phyloP scores from a whole-genome alignment of 495 filamentous ascomycete genomes.

The Tuber brumale region DNA sequence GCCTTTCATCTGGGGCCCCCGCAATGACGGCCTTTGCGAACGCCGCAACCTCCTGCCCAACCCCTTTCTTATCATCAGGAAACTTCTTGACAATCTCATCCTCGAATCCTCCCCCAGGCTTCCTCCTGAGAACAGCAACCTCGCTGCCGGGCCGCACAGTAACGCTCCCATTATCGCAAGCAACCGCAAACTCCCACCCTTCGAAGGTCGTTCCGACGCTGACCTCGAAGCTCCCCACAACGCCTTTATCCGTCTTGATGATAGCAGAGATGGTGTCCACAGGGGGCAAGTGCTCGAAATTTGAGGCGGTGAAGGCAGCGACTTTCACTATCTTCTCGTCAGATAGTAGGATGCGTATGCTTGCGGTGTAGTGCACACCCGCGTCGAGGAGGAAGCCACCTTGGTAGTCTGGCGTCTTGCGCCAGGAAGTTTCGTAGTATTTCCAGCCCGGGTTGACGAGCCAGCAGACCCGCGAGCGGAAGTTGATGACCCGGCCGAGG shows the following conservation, averaged over 20 bases:
- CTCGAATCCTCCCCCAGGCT: slow-evolving; percentile 45
- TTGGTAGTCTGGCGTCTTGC: slow-evolving; percentile 63
- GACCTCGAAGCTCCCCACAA: slow-evolving; percentile 55
- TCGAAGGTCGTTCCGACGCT: slow-evolving; percentile 61
- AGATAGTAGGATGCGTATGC: slow-evolving; percentile 55
- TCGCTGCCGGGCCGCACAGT: slow-evolving; percentile 37
- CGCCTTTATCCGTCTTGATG: slow-evolving; percentile 54
- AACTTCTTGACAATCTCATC: slow-evolving; percentile 49
- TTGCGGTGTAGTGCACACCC: slow-evolving; percentile 67
- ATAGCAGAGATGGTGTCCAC: slow-evolving; percentile 68
- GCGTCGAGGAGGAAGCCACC: slow-evolving; percentile 75
- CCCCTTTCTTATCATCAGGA: slow-evolving; percentile 53
- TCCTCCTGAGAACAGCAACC: slow-evolving; percentile 44
- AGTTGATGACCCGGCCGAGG: slow-evolving; percentile 60
- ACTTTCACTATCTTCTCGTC: slow-evolving; percentile 47
- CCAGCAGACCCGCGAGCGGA: slow-evolving; percentile 53
- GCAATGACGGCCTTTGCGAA: slow-evolving; percentile 56
- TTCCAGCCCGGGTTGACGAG: slow-evolving; percentile 54
- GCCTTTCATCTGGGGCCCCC: slow-evolving; percentile 47
- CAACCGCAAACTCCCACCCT: slow-evolving; percentile 49
- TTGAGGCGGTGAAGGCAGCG: slow-evolving; percentile 54
- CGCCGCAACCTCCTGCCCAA: slow-evolving; percentile 59
- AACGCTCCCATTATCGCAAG: slow-evolving; percentile 52
- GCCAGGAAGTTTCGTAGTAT: slow-evolving; percentile 67
- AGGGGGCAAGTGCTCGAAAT: slow-evolving; percentile 60